Evolutionary conservation across 441 rosid genomes (phyloP).

Genomic region (Hura crepitans): DNA sequence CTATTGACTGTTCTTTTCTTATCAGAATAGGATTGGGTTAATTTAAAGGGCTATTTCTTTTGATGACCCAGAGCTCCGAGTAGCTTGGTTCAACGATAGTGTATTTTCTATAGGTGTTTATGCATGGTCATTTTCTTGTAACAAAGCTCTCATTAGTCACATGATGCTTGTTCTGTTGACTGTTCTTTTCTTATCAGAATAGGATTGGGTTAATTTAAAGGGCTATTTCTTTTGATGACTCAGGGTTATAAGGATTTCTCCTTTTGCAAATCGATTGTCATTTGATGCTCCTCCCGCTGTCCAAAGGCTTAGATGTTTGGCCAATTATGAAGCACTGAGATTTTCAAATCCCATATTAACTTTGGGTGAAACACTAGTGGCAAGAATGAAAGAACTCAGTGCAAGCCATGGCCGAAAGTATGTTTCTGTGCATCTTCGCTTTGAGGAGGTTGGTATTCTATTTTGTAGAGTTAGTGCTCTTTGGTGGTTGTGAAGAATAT

Average conservation of each 20-base stretch:
- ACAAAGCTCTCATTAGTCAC: neutral
- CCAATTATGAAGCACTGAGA: constrained; percentile 85
- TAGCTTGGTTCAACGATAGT: too few species aligned
- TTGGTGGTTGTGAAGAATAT: constrained; percentile 3
- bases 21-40: neutral
- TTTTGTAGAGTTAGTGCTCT: constrained; percentile 9
- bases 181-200: constrained; percentile 1
- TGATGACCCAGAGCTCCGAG: constrained; percentile 52
- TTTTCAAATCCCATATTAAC: constrained; percentile 73
- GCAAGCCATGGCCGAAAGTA: constrained; percentile 71
- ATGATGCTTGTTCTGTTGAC: constrained; percentile 8
- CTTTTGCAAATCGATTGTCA: constrained; percentile 96
- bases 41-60: constrained; percentile 24
- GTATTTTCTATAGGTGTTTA: neutral
- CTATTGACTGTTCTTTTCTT: constrained; percentile 7
- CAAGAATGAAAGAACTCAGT: constrained; percentile 92
- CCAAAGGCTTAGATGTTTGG: constrained; percentile 91
- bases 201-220: constrained; percentile 8
- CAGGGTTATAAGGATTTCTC: constrained; percentile 98
- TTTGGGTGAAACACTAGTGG: constrained; percentile 72
- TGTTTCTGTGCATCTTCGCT: constrained; percentile 96
- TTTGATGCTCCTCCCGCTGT: constrained; percentile 93
- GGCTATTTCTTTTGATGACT: constrained; percentile 23
- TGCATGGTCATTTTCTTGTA: neutral
- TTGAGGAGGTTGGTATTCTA: constrained; percentile 75